These are phyloP conservation scores for Cordyceps pruinosa DNA, from an alignment of 2,329 filamentous ascomycete genomes.

Conservation along the genomic window DNA sequence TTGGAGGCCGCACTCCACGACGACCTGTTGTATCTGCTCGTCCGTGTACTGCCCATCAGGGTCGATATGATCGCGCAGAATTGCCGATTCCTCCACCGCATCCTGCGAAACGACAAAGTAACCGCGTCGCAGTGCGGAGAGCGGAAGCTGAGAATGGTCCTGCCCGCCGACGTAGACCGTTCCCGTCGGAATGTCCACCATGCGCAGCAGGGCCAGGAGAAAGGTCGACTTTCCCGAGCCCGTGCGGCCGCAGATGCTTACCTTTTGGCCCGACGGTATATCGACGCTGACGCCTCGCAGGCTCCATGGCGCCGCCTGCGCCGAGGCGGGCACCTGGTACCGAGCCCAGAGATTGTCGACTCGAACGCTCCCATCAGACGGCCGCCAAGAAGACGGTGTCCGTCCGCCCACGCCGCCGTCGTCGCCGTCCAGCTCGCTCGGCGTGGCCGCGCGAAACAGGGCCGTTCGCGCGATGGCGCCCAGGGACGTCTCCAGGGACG, in stretches of 20 bases:
- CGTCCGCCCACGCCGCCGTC: background rate
- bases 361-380: background rate
- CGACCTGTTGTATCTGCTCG: background rate
- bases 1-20: background rate
- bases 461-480: background rate
- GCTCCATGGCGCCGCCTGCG: background rate
- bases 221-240: slow-evolving; percentile 6
- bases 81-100: background rate
- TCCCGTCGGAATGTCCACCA: background rate
- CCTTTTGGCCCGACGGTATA: background rate
- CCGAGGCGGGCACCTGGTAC: background rate
- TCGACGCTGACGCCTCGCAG: background rate
- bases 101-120: slow-evolving; percentile 2
- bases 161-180: background rate
- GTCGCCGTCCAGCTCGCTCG: background rate
- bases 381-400: background rate
- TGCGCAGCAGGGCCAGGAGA: background rate
- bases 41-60: background rate
- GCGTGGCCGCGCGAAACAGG: background rate
- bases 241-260: background rate
- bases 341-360: background rate
- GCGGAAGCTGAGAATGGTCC: background rate
- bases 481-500: background rate
- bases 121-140: background rate
- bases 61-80: background rate